Evolutionary conservation across 768 basidiomycete genomes (phyloP).

Genomic region (Lactifluus rugatus): DNA sequence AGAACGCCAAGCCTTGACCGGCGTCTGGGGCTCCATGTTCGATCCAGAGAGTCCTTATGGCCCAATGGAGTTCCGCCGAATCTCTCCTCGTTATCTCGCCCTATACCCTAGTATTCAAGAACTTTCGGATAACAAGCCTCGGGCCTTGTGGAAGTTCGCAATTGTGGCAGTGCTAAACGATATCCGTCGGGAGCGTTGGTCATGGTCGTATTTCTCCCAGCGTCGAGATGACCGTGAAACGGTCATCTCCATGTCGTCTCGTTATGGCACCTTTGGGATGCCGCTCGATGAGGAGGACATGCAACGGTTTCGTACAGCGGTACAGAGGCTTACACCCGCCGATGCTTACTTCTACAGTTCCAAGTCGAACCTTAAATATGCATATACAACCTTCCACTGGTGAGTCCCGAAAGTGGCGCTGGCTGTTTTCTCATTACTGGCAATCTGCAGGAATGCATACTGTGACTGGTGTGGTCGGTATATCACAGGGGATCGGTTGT

Average conservation of each 20-base stretch:
- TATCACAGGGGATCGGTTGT: constrained; percentile 25
- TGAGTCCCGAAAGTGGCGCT: background rate
- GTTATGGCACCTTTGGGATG: constrained; percentile 19
- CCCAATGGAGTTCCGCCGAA: constrained; percentile 23
- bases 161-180: constrained; percentile 20
- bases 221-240: constrained; percentile 22
- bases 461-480: constrained; percentile 24
- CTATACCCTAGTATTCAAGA: constrained; percentile 23
- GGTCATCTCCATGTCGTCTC: constrained; percentile 24
- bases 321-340: constrained; percentile 20
- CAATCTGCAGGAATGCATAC: constrained; percentile 2
- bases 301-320: constrained; percentile 10
- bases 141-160: constrained; percentile 27
- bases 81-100: constrained; percentile 20
- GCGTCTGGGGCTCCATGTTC: background rate
- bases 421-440: background rate
- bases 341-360: constrained; percentile 25
- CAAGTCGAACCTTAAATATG: constrained; percentile 15
- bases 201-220: constrained; percentile 27
- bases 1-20: constrained; percentile 5
- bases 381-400: constrained; percentile 21
- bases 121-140: constrained; percentile 21
- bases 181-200: constrained; percentile 22
- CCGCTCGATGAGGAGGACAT: constrained; percentile 18
- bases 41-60: background rate